Evolutionary conservation across 257 asterid species (phyloP).

Genomic region (Solanum sitiens): DNA sequence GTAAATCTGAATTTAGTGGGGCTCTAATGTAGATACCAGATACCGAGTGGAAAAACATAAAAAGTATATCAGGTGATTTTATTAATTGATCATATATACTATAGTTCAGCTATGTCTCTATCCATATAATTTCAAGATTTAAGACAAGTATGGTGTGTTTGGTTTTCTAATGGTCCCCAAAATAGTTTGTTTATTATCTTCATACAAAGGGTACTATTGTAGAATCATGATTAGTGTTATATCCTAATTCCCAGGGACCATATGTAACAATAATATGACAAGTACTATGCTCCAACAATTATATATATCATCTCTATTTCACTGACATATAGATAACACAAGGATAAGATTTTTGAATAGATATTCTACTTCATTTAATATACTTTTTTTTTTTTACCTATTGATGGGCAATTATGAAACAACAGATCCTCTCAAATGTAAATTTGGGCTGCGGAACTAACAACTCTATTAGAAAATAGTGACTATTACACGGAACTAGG

Average conservation of each 20-base stretch:
- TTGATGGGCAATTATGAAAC: background rate
- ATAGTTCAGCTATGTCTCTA: background rate
- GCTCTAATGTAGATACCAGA: too few species aligned
- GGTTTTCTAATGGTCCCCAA: background rate
- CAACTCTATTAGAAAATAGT: background rate
- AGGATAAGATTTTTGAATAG: background rate
- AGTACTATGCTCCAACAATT: background rate
- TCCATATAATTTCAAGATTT: background rate
- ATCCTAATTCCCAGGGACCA: background rate
- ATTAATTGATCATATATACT: background rate
- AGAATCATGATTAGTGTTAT: background rate
- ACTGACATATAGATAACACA: background rate
- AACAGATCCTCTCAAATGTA: background rate
- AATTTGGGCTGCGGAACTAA: background rate
- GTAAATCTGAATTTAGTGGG: background rate
- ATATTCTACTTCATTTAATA: background rate
- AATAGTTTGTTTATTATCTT: background rate
- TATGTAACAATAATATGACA: background rate
- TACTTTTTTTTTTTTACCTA: background rate
- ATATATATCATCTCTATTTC: background rate
- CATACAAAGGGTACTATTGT: background rate
- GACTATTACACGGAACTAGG: background rate
- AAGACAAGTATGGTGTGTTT: background rate
- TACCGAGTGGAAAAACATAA: background rate
- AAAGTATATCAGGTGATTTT: background rate